Base-by-base conservation (phyloP, 148 eudicot species). In the Diospyros kaki region DNA sequence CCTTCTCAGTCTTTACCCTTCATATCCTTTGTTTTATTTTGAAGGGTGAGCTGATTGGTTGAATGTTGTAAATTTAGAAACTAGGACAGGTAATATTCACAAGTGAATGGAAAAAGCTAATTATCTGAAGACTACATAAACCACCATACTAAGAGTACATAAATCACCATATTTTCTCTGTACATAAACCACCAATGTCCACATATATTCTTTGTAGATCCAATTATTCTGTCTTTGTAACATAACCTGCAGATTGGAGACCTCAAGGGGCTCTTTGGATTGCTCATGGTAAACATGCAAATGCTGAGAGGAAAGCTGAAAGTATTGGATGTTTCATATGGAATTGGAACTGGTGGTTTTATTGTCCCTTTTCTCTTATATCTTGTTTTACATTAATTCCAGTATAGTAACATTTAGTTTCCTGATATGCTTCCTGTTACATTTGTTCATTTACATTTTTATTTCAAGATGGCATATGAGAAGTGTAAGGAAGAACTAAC, bases 321-420 rank as follows among this genome's bases (percentile, higher is more conserved):
- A 86, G 94, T 95, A n/a, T 71, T 91, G 76, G 99, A 95, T 79
- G 68, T 83, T 72, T 80, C 96, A 5, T 91, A 85, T 85, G 99
- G 97, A 80, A 17, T 42, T 50, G 93, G 95, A 71, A 90, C 97
- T 69, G 98, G 99, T 91, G 63, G 55, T 79, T 40, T 62, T 18
- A 53, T 44, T 44, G 58, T 41, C 28, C 40, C 6, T 68, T 48
- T 45, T 12, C 41, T 53, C 15, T 40, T 10, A 17, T 39, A 51
- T 67, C 51, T 14, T 13, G 50, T 18, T n/a, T 18, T 48, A 75
- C 68, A 58, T 43, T 68, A 6, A 12, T 52, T 42, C 72, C 4
- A 45, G 41, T 64, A 50, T 42, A 70, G 6, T 43, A 7, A 55
- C 28, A 52, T 28, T 18, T 4, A 72, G 60, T 6, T 40, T 38